A percentile compares a stretch with the other conserved stretches of the same genome.
Conservation (phyloP, 1,284 basidiomycete genomes). For the Cutaneotrichosporon cutaneum region DNA sequence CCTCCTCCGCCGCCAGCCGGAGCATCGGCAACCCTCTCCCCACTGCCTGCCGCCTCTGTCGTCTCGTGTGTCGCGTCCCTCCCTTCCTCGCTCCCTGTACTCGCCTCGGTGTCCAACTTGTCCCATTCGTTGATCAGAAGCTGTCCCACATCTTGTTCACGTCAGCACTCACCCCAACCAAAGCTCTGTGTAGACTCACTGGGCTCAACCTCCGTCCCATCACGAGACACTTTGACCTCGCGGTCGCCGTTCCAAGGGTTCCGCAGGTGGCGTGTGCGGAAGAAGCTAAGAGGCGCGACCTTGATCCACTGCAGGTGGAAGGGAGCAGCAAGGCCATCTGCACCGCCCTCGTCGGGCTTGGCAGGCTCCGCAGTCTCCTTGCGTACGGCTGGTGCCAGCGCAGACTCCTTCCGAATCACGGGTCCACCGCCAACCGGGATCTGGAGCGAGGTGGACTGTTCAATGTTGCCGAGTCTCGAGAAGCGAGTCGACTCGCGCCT, state of each 20-base stretch:
- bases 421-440: conserved; percentile 11
- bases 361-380: conserved; percentile 11
- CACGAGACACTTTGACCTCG: conserved; percentile 86
- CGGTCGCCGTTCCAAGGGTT: conserved; percentile 92
- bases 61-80: conserved; percentile 1
- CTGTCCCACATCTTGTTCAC: conserved; percentile 63
- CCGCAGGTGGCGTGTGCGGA: conserved; percentile 71
- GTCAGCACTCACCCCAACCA: not conserved
- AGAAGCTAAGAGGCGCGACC: conserved; percentile 72
- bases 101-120: conserved; percentile 28
- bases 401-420: not conserved
- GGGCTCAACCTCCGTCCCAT: conserved; percentile 89
- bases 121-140: conserved; percentile 76
- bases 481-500: conserved; percentile 16
- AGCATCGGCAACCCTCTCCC: not conserved
- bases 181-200: conserved; percentile 35
- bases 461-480: not conserved
- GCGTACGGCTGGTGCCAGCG: not conserved
- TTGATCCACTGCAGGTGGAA: conserved; percentile 86
- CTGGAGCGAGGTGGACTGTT: conserved; percentile 21
- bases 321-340: conserved; percentile 62
- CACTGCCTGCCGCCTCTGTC: not conserved
- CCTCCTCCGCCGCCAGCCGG: not conserved
- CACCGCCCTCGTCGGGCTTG: not conserved
- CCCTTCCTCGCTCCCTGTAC: conserved; percentile 3